A percentile compares a stretch with the other conserved stretches of the same genome.
These are phyloP conservation scores for Geotrichum ghanense DNA, from an alignment of 805 yeast genomes.

Conservation along the genomic window DNA sequence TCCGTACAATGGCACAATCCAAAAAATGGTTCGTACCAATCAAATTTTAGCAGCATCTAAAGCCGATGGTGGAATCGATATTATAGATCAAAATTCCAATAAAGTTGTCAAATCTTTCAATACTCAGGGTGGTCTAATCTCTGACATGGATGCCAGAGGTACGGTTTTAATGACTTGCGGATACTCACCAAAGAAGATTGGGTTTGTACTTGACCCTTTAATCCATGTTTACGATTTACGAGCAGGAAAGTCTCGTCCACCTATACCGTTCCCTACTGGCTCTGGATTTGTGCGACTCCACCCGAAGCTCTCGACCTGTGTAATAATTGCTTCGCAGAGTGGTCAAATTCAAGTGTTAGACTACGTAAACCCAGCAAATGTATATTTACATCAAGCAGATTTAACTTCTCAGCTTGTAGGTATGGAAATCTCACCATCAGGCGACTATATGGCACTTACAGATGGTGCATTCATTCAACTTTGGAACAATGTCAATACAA, in stretches of 20 bases:
- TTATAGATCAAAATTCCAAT: slow-evolving; percentile 27
- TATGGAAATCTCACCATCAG: slow-evolving; percentile 51
- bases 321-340: slow-evolving; percentile 56
- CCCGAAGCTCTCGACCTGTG: slow-evolving; percentile 72
- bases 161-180: slow-evolving; percentile 60
- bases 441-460: slow-evolving; percentile 62
- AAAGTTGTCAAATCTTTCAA: slow-evolving; percentile 20
- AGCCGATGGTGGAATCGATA: slow-evolving; percentile 24
- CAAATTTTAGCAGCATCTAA: slow-evolving; percentile 25
- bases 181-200: slow-evolving; percentile 47
- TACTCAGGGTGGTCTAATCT: slow-evolving; percentile 29
- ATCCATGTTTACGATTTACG: slow-evolving; percentile 75
- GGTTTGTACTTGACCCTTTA: slow-evolving; percentile 60
- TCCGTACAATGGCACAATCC: slow-evolving; percentile 14
- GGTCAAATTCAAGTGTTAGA: slow-evolving; percentile 87
- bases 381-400: slow-evolving; percentile 57
- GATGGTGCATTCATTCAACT: slow-evolving; percentile 57
- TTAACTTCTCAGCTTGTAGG: slow-evolving; percentile 35
- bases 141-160: slow-evolving; percentile 28
- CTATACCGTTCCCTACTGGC: slow-evolving; percentile 82
- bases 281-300: slow-evolving; percentile 77
- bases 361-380: slow-evolving; percentile 62
- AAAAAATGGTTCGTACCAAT: slow-evolving; percentile 23
- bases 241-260: slow-evolving; percentile 57
- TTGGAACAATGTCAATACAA: slow-evolving; percentile 45